Base-by-base conservation (phyloP, 1,284 basidiomycete species). In the Cryptococcus sp. region DNA sequence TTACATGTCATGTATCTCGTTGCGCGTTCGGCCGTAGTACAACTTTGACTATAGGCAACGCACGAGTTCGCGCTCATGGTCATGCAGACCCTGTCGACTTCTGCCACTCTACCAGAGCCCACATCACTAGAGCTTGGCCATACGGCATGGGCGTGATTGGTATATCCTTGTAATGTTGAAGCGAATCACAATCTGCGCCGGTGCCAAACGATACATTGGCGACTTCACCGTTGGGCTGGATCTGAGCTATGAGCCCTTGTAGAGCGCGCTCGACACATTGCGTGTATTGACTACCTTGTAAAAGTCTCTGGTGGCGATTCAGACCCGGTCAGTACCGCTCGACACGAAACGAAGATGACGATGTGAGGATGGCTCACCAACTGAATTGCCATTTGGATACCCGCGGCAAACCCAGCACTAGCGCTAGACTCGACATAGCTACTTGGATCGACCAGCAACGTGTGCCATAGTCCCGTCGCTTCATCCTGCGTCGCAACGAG, bases 381-480 rank as follows among this genome's bases (percentile, higher is more conserved):
- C 27, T 85, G 77, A 15, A 86, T 71, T 1, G 82, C 81, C 69
- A 84, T 84, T 57, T 83, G 70, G 41, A 86, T 84, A 3, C 85
- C 85, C 53, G 83, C 85, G 10, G 83, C 83, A 62, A 86, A 86
- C 1, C 85, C 85, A n/a, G 85, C 85, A 3, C 83, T 83, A 4
- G 84, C 84, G 4, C 82, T 84, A 3, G 83, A 52, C 54, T 86
- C 85, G 52, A 86, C 78, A 69, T 86, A 86, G 42, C 82, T 83
- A 1, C 77, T 80, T 5, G 81, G 73, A 70, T 86, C 85, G 64
- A 83, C 81, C 45, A 87, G 70, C 53, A 86, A 79, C 5, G 85
- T 87, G 66, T 85, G 85, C 85, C 85, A 86, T 15, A 86, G 71
- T 0, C 85, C 85, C 3, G 81, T 81, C 39, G 70, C 59, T 23